Conservation (phyloP, 164 flowering plant species). For the Hamamelis virginiana region DNA sequence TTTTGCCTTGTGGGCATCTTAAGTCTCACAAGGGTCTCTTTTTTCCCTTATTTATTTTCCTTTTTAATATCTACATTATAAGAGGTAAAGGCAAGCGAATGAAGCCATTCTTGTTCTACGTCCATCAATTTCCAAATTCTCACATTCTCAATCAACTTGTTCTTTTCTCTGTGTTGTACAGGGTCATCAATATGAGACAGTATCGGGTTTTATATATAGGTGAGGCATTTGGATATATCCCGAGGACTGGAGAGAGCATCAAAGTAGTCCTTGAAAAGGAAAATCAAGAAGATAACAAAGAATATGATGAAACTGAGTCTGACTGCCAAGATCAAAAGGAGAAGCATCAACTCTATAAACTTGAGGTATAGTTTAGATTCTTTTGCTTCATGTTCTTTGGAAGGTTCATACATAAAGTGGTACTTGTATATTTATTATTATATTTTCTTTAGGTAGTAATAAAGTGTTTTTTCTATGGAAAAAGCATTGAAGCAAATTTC, state of each 20-base stretch:
- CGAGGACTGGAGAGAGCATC: constrained; percentile 88
- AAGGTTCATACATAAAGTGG: not conserved
- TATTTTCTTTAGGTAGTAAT: too few relatives aligned
- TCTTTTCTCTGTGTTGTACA: too few relatives aligned
- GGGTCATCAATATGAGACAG: constrained; percentile 98
- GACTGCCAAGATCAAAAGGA: constrained; percentile 57
- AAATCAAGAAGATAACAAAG: constrained; percentile 55
- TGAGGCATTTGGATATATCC: constrained; percentile 96
- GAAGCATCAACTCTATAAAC: constrained; percentile 66
- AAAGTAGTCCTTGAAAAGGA: constrained; percentile 81
- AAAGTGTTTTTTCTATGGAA: too few relatives aligned
- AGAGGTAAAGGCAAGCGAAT: too few relatives aligned
- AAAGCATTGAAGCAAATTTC: too few relatives aligned
- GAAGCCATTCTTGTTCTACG: too few relatives aligned
- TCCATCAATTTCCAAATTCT: too few relatives aligned
- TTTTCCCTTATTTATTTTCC: too few relatives aligned
- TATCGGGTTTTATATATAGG: constrained; percentile 96
- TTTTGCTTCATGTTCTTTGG: not conserved
- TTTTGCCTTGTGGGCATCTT: too few relatives aligned
- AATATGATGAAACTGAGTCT: constrained; percentile 47
- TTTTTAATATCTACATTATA: too few relatives aligned
- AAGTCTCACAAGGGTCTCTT: too few relatives aligned
- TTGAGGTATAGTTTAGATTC: constrained; percentile 63
- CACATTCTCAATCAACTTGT: too few relatives aligned
- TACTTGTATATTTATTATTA: not conserved